Base-by-base conservation (phyloP, 2,329 filamentous ascomycete genomes). In the Eurotiales sp. region DNA sequence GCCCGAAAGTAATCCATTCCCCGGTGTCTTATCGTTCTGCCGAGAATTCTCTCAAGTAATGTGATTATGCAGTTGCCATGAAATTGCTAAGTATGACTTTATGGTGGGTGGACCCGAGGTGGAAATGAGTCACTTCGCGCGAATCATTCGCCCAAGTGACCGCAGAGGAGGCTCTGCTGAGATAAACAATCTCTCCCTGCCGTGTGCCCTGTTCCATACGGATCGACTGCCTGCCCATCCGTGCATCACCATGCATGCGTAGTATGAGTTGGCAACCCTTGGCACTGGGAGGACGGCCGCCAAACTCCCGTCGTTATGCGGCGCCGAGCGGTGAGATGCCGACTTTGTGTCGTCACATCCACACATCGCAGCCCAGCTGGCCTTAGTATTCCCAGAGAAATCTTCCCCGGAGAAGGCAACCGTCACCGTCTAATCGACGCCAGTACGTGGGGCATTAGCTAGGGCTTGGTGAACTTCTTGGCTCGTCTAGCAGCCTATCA, bases 191-290 rank as follows among this genome's bases (percentile, higher is more conserved):
- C 21, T 12, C 7, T 27, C 17, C 23, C 17, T 15, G 22, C 15
- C 17, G 36, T 22, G 19, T 15, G 10, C 17, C 14, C 10, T 34
- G 15, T 10, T 46, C 36, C 36, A 30, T 30, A 41, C 36, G 17
- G 36, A 40, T 48, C 15, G 15, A 19, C 19, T 41, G 17, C 36
- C 21, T 48, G 34, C 8, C 8, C 17, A 37, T 10, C 8, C n/a
- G 17, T 37, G 32, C 25, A 32, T 47, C 34, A 47, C 45, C 27
- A 14, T 30, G 36, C 34, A 40, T 40, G 23, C 12, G 36, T 32
- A 48, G 15, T 41, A 48, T 48, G 46, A 39, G 46, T 41, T 48
- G 46, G 46, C 46, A 48, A 41, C 25, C 8, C 46, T 48, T 48
- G 46, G 46, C 46, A 25, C 29, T 30, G 25, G n/a, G n/a, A n/a